A percentile compares a stretch with the other conserved stretches of the same genome.
Conservation (phyloP, 1,284 basidiomycete species). For the Puccinia coronata region DNA sequence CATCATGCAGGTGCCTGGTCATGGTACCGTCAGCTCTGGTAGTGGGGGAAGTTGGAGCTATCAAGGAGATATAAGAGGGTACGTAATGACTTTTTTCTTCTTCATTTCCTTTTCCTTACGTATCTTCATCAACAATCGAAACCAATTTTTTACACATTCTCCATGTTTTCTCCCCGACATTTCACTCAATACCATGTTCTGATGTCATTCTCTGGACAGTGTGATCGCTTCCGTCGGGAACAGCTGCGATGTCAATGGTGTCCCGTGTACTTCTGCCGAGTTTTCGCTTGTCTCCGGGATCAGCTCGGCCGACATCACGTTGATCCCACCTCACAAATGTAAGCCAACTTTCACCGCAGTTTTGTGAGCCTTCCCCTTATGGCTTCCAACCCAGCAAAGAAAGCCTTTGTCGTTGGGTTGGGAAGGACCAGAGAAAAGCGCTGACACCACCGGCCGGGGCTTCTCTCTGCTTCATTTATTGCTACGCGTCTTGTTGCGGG, state of each 20-base stretch:
- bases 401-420: no score
- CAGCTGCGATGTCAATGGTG: slow-evolving; percentile 20
- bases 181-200: no score
- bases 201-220: no score
- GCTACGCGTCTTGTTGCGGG: not conserved
- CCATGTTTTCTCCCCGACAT: no score
- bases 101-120: no score
- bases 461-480: not conserved
- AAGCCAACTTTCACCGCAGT: no score
- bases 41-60: slow-evolving; percentile 23
- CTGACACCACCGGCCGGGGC: no score
- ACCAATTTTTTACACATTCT: no score
- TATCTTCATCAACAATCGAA: no score
- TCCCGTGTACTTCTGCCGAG: slow-evolving; percentile 17
- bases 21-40: not conserved
- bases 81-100: no score
- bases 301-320: slow-evolving; percentile 39
- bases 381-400: no score
- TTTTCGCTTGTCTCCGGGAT: slow-evolving; percentile 23
- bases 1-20: slow-evolving; percentile 35
- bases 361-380: no score
- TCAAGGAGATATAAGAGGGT: slow-evolving; percentile 33
- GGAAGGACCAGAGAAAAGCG: not conserved
- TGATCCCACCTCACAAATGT: slow-evolving; percentile 30
- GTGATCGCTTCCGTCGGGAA: slow-evolving; percentile 3